Evolutionary conservation across 257 asterid species (phyloP), one percentile per base, ranked within the genome.

Genomic region (Nicotiana attenuata): DNA sequence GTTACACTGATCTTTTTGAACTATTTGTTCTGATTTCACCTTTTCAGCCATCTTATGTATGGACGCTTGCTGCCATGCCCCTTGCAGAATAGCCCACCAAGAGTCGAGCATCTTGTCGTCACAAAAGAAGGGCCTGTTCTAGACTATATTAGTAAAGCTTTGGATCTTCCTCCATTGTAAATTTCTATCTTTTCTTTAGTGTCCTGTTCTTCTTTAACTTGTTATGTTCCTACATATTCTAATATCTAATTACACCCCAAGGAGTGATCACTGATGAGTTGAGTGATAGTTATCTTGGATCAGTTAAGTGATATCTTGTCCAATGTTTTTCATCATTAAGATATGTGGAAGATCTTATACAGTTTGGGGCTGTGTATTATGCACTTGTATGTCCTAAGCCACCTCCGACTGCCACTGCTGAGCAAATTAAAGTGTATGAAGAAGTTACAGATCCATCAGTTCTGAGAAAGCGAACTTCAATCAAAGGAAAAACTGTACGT

Each of bases 371-470:
- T 61, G 95, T 96, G 59, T 90, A 90, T 87, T 92, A 91, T 77
- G 97, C 98, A 77, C 93, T 96, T 85, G 98, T 96, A 82, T 96
- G 97, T 88, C 99, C 99, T 35, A 86, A 91, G 85, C 98, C 97
- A 65, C 98, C 98, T 76, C 86, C 89, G 53, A 88, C 78, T 85
- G 97, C 98, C 71, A 91, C 97, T 38, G 85, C 91, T 38, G 96
- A 92, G 93, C 96, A 96, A 87, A 82, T 92, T 41, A 83, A 85
- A 80, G 71, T 80, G 81, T 96, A 91, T 82, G 88, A 90, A 88
- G 87, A 92, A 88, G 91, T 81, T 77, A 96, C 98, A 29, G 93
- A 93, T 82, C 97, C 95, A 83, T 85, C 89, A 81, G 71, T 92
- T 87, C 87, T 96, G 41, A 88, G 82, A 63, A 88, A 85, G 84